These are phyloP conservation scores for Venturia aucupariae DNA, from an alignment of 2,329 filamentous ascomycete genomes.

Conservation along the genomic window DNA sequence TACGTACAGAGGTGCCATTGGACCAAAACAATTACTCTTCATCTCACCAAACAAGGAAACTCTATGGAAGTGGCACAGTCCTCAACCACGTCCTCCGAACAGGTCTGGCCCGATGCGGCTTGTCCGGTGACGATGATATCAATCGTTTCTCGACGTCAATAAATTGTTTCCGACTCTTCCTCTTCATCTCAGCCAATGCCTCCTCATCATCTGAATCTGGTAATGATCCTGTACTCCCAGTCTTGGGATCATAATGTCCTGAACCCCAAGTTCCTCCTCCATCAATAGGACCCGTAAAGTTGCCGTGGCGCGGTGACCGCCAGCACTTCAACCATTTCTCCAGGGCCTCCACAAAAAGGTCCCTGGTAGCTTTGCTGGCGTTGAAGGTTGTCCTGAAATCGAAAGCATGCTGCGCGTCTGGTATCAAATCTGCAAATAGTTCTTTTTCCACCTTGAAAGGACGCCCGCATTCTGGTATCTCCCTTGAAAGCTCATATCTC, in stretches of 20 bases:
- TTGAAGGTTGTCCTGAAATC: conserved; percentile 34
- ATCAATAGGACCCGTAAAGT: background rate
- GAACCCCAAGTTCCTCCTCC: conserved; percentile 8
- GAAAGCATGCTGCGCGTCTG: conserved; percentile 39
- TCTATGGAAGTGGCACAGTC: conserved; percentile 3
- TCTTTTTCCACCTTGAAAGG: conserved; percentile 21
- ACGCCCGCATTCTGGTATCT: conserved; percentile 36
- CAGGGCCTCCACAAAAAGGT: conserved; percentile 34
- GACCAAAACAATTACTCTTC: background rate
- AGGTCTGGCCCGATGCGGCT: background rate
- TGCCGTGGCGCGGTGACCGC: conserved; percentile 15
- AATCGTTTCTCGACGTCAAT: background rate
- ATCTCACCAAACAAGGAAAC: background rate
- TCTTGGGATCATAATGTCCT: conserved; percentile 5
- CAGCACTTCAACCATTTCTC: conserved; percentile 40
- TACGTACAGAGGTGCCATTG: background rate
- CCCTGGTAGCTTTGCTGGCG: conserved; percentile 26
- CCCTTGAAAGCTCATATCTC: conserved; percentile 28
- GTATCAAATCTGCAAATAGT: conserved; percentile 24
- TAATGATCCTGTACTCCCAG: background rate
- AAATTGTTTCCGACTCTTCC: background rate
- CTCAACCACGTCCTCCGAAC: background rate
- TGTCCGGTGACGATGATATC: background rate
- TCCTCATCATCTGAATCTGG: conserved; percentile 4
- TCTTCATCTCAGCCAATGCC: background rate